These are phyloP conservation scores for Entomortierella chlamydospora DNA, from an alignment of 192 early-diverging fungal genomes.

Conservation along the genomic window DNA sequence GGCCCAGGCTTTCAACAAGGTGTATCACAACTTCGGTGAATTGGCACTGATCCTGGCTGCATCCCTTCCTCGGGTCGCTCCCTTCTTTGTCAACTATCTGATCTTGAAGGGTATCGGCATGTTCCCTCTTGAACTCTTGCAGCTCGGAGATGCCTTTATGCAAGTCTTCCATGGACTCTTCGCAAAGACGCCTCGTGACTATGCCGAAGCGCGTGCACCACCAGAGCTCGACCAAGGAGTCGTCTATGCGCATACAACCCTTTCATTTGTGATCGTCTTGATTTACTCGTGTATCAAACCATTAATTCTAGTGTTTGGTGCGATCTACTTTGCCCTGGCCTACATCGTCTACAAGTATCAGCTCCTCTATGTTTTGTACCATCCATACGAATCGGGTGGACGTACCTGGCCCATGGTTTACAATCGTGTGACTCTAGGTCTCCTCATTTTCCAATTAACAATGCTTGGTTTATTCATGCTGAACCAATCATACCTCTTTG, in stretches of 20 bases:
- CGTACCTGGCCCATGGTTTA: constrained; percentile 80
- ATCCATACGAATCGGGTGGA: constrained; percentile 79
- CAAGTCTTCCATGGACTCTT: constrained; percentile 68
- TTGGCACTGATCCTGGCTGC: constrained; percentile 73
- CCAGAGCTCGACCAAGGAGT: constrained; percentile 76
- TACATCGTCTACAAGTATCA: constrained; percentile 83
- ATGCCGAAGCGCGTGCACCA: constrained; percentile 78
- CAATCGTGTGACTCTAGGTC: constrained; percentile 70
- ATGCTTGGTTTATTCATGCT: constrained; percentile 74
- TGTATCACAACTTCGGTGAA: constrained; percentile 71
- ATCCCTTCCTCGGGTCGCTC: constrained; percentile 74
- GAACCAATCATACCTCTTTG: constrained; percentile 59
- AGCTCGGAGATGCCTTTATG: constrained; percentile 69
- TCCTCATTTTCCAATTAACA: constrained; percentile 74
- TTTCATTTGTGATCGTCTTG: constrained; percentile 79
- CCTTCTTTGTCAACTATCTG: constrained; percentile 83
- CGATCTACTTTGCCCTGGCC: constrained; percentile 73
- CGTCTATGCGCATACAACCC: constrained; percentile 75
- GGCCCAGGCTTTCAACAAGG: constrained; percentile 70
- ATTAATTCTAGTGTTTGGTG: constrained; percentile 75
- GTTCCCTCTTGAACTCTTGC: constrained; percentile 77
- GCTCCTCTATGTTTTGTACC: constrained; percentile 81
- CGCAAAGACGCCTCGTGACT: constrained; percentile 84
- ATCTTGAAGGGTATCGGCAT: constrained; percentile 78
- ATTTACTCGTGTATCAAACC: constrained; percentile 84